A percentile compares a stretch with the other conserved stretches of the same genome.
Evolutionary conservation across 2,329 filamentous ascomycete species (phyloP).

Genomic region (Paracamarosporium sp.): DNA sequence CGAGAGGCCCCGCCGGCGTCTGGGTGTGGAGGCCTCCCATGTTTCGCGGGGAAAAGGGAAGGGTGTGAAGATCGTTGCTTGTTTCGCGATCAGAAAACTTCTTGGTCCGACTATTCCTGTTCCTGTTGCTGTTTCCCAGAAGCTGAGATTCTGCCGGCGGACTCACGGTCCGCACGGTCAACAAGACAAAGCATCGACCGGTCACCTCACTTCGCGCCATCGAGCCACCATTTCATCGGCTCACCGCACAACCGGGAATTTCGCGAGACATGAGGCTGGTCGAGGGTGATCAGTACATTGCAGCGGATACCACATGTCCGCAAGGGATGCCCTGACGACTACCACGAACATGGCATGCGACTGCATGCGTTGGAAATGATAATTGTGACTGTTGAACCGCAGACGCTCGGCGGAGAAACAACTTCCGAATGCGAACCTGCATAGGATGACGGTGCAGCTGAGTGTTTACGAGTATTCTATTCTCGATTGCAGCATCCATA

Average conservation of each 20-base stretch:
- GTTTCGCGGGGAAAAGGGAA: constrained; percentile 18
- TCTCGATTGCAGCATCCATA: constrained; percentile 16
- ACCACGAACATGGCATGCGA: constrained; percentile 22
- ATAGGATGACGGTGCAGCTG: constrained; percentile 10
- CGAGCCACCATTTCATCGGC: constrained; percentile 6
- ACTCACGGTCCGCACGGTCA: constrained; percentile 36
- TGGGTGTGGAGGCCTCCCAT: constrained; percentile 8
- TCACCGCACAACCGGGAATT: not conserved
- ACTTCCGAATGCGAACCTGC: constrained; percentile 8
- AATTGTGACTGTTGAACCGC: not conserved
- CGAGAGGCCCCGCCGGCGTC: constrained; percentile 10
- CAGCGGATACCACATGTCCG: constrained; percentile 4
- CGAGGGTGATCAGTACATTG: constrained; percentile 11
- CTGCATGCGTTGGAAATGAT: constrained; percentile 5
- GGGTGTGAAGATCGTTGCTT: constrained; percentile 33
- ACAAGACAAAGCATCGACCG: constrained; percentile 3
- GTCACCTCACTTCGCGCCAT: constrained; percentile 19
- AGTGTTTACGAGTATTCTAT: constrained; percentile 17
- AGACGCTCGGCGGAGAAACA: not conserved
- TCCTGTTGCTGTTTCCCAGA: constrained; percentile 18
- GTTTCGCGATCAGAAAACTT: constrained; percentile 18
- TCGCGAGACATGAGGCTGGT: constrained; percentile 5
- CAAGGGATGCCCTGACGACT: constrained; percentile 10
- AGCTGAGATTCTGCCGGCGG: constrained; percentile 36
- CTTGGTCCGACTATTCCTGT: constrained; percentile 20